Base-by-base conservation (phyloP, 208 protist species). In the Leishmania tropica region DNA sequence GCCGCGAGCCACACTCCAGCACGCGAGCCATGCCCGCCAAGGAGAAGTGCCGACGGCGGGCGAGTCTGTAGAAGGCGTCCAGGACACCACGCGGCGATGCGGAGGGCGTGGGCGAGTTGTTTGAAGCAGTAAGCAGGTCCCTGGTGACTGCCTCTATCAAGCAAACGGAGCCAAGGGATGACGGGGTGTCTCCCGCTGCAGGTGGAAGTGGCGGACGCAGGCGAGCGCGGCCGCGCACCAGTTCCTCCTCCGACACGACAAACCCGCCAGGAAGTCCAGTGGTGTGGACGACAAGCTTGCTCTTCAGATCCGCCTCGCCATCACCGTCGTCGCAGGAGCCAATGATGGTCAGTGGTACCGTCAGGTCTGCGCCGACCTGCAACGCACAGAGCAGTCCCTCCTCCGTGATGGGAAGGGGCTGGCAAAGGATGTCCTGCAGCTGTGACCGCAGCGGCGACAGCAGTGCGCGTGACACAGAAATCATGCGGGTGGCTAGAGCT, bases 251-350 rank as follows among this genome's bases (percentile, higher is more conserved):
- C 3, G 85, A 56, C 42, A 93, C 85, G 10, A 89, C 84, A 79
- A 97, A 92, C 8, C 92, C 94, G 3, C 94, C 94, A 31, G 92
- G 81, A 60, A 97, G 87, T 1, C 94, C 94, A 13, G 91, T 81
- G n/a, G 90, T 85, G 83, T 97, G 94, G 35, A 92, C 76, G 15
- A 95, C 78, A 7, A 97, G 71, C 0, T 83, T 78, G 11, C 86
- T 75, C 4, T 85, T 80, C 21, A 24, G 65, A 45, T 10, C 28
- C 53, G 54, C 60, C 42, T 40, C 54, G 75, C 64, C 56, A 31
- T 73, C 37, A 11, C 42, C 58, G 8, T 81, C 76, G 56, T 75
- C 77, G 67, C 76, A 83, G 47, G 71, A 15, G 48, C 87, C 87
- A 51, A 90, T 71, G 80, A 90, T 83, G 58, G 83, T 87, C 62